Conservation (phyloP, 176 grass and related monocot genomes). For the Carex parvula region DNA sequence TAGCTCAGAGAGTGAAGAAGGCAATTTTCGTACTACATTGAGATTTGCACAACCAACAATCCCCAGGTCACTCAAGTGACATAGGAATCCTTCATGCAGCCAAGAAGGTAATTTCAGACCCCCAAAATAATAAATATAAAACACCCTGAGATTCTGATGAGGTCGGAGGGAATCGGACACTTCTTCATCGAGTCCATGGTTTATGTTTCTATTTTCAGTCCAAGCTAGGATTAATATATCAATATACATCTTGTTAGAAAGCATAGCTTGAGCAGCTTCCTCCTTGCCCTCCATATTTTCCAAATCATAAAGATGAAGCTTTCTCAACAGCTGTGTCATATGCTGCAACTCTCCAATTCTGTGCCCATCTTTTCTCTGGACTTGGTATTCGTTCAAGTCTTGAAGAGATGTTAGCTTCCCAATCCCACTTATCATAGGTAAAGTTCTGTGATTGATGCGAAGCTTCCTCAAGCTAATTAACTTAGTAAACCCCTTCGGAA, state of each 20-base stretch:
- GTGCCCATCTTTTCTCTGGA: constrained; percentile 9
- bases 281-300: background rate
- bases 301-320: constrained; percentile 9
- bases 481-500: constrained; percentile 29
- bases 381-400: constrained; percentile 13
- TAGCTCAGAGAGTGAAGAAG: background rate
- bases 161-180: constrained; percentile 2
- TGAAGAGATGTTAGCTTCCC: constrained; percentile 36
- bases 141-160: background rate
- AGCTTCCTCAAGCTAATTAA: constrained; percentile 31
- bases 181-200: background rate
- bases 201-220: background rate
- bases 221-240: constrained; percentile 15
- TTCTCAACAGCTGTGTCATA: constrained; percentile 38
- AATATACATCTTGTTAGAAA: constrained; percentile 33
- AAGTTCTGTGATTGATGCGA: background rate
- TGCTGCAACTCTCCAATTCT: constrained; percentile 30
- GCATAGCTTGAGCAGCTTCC: constrained; percentile 33
- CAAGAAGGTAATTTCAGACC: background rate
- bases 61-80: background rate
- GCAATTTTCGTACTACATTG: background rate
- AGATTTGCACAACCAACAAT: background rate
- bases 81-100: background rate
- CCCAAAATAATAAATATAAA: background rate
- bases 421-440: constrained; percentile 30